Conservation (phyloP, 495 filamentous ascomycete species). For the Penicillium steckii region DNA sequence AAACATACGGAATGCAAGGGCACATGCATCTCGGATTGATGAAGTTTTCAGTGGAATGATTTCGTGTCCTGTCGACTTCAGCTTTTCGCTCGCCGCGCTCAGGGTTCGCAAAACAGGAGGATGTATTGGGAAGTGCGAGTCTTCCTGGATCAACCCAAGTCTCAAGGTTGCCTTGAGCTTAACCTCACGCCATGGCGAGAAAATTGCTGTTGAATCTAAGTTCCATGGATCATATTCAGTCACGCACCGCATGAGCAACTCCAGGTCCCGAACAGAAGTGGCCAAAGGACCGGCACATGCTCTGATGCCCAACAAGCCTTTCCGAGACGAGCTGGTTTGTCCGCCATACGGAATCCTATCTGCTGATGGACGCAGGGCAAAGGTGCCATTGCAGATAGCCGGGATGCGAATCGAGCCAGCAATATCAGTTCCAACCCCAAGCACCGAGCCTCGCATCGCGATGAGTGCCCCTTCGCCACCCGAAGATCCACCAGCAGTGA, state of each 20-base stretch:
- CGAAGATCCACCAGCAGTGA: slow-evolving; percentile 50
- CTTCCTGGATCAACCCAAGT: slow-evolving; percentile 14
- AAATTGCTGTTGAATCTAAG: slow-evolving; percentile 6
- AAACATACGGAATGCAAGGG: slow-evolving; percentile 19
- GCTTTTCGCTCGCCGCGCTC: slow-evolving; percentile 1
- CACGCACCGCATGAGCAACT: slow-evolving; percentile 40
- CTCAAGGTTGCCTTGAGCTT: slow-evolving; percentile 2
- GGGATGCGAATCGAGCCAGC: slow-evolving; percentile 56
- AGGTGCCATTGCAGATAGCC: slow-evolving; percentile 40
- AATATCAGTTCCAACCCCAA: slow-evolving; percentile 59
- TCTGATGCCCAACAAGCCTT: slow-evolving; percentile 9
- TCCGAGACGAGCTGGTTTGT: slow-evolving; percentile 34
- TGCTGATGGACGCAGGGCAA: slow-evolving; percentile 31
- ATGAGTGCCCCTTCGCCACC: slow-evolving; percentile 62
- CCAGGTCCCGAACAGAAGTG: slow-evolving; percentile 53
- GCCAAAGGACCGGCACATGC: slow-evolving; percentile 51
- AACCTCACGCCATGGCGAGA: slow-evolving; percentile 16
- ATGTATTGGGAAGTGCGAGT: slow-evolving; percentile 17
- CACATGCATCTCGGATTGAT: slow-evolving; percentile 8
- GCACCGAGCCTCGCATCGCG: slow-evolving; percentile 48
- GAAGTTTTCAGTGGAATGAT: slow-evolving; percentile 11
- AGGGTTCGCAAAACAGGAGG: slow-evolving; percentile 18
- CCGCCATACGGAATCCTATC: slow-evolving; percentile 30
- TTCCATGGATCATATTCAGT: slow-evolving; percentile 5
- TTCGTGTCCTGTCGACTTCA: slow-evolving; percentile 11